These are phyloP conservation scores for Phialophora verrucosa DNA, from an alignment of 2,329 filamentous ascomycete species.

Conservation along the genomic window DNA sequence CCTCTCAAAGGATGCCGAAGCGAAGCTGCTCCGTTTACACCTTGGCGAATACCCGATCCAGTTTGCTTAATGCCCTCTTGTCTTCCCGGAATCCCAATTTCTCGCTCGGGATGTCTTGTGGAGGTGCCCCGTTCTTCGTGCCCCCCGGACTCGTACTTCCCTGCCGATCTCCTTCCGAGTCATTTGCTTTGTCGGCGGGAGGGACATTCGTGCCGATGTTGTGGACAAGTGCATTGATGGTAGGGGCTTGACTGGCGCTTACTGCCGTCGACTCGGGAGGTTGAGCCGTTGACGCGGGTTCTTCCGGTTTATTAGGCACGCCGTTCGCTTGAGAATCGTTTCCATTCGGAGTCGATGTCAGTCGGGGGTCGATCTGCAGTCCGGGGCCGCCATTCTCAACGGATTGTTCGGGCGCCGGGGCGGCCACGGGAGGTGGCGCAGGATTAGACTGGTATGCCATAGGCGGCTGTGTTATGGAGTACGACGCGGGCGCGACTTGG, in stretches of 20 bases:
- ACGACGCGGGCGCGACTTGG: constrained; percentile 44
- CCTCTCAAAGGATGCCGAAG: not conserved
- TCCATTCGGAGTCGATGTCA: constrained; percentile 37
- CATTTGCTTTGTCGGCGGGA: constrained; percentile 59
- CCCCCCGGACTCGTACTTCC: constrained; percentile 50
- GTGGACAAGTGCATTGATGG: constrained; percentile 57
- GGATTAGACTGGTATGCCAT: constrained; percentile 31
- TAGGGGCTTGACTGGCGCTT: constrained; percentile 57
- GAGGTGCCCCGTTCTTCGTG: constrained; percentile 46
- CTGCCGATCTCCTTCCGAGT: constrained; percentile 45
- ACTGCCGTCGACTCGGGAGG: constrained; percentile 30
- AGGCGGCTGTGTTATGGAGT: constrained; percentile 42
- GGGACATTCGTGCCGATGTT: constrained; percentile 51
- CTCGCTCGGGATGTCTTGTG: constrained; percentile 62
- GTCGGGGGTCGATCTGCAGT: constrained; percentile 43
- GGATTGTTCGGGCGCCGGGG: constrained; percentile 40
- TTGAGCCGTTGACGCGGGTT: constrained; percentile 29
- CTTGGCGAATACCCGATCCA: constrained; percentile 61
- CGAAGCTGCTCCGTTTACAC: constrained; percentile 20
- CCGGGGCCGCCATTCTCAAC: constrained; percentile 18
- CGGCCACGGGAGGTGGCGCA: constrained; percentile 38
- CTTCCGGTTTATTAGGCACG: constrained; percentile 16
- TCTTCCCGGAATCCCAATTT: constrained; percentile 68
- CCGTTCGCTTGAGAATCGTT: constrained; percentile 24
- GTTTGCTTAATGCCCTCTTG: constrained; percentile 67